Percentiles rank a stretch among this genome's conserved stretches.
phyloP scores from a whole-genome alignment of 257 asterid genomes.

The Dorcoceras hygrometricum region DNA sequence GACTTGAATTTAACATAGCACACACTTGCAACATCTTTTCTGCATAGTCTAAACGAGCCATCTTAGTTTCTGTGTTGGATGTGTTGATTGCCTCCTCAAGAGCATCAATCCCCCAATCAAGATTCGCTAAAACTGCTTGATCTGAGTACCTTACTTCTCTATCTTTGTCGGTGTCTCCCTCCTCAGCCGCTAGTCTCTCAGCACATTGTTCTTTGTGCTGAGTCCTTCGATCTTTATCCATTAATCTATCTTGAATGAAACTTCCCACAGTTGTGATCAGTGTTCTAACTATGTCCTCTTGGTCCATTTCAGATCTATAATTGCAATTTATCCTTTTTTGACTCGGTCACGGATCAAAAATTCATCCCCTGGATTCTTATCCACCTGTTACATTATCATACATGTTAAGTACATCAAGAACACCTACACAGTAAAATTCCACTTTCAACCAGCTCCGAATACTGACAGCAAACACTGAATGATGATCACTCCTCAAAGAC shows the following conservation, averaged over 20 bases:
- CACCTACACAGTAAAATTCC: not conserved
- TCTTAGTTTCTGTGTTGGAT: constrained; percentile 61
- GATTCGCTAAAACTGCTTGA: constrained; percentile 77
- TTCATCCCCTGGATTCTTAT: constrained; percentile 6
- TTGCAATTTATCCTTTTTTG: constrained; percentile 2
- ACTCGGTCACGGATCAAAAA: constrained; percentile 16
- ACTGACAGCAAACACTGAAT: not conserved
- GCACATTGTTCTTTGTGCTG: constrained; percentile 74
- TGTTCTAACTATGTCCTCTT: constrained; percentile 50
- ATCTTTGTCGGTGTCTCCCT: constrained; percentile 38
- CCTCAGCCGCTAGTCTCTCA: constrained; percentile 75
- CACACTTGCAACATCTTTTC: constrained; percentile 83
- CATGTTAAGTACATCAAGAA: not conserved
- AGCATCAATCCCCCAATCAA: constrained; percentile 90
- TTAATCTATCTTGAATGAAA: constrained; percentile 57
- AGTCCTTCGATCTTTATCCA: constrained; percentile 47
- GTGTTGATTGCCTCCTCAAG: constrained; percentile 77
- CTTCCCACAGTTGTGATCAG: constrained; percentile 47
- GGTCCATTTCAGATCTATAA: constrained; percentile 60
- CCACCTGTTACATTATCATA: constrained; percentile 13
- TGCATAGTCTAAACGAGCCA: constrained; percentile 69
- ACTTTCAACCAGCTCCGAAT: not conserved
- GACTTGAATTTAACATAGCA: constrained; percentile 58
- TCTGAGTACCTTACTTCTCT: constrained; percentile 65
- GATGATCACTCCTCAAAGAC: not conserved